phyloP scores from a whole-genome alignment of 1,284 basidiomycete genomes.

The Austroboletus rostrupii region DNA sequence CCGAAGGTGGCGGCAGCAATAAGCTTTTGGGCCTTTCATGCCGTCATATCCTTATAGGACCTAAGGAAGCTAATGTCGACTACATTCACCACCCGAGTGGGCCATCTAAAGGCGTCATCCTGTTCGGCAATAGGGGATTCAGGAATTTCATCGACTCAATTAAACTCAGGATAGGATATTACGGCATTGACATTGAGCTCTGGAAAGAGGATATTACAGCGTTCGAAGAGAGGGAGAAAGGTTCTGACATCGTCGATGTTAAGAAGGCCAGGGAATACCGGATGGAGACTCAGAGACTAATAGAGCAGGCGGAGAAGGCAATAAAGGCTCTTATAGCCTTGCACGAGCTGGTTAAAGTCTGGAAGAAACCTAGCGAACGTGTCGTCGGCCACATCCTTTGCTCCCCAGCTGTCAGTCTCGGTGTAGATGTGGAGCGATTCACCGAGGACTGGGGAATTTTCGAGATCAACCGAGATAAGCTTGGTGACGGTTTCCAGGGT shows the following conservation, averaged over 20 bases:
- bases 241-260: conserved; percentile 13
- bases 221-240: conserved; percentile 7
- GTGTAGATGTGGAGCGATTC: conserved; percentile 21
- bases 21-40: neutral
- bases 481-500: conserved; percentile 25
- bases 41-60: neutral
- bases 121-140: neutral
- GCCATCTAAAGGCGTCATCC: neutral
- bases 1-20: conserved; percentile 14
- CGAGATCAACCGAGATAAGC: conserved; percentile 30
- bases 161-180: conserved; percentile 6
- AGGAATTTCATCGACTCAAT: neutral
- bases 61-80: neutral
- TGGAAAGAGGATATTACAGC: conserved; percentile 7
- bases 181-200: conserved; percentile 10
- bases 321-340: conserved; percentile 24
- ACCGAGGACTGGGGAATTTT: conserved; percentile 36
- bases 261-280: conserved; percentile 14
- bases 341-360: conserved; percentile 20
- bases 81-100: neutral
- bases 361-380: conserved; percentile 21
- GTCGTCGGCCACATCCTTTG: conserved; percentile 30
- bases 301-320: conserved; percentile 17
- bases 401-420: conserved; percentile 30
- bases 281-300: conserved; percentile 13